These are phyloP conservation scores for Ophiobolus disseminans DNA, from an alignment of 2,329 filamentous ascomycete species.

Conservation along the genomic window DNA sequence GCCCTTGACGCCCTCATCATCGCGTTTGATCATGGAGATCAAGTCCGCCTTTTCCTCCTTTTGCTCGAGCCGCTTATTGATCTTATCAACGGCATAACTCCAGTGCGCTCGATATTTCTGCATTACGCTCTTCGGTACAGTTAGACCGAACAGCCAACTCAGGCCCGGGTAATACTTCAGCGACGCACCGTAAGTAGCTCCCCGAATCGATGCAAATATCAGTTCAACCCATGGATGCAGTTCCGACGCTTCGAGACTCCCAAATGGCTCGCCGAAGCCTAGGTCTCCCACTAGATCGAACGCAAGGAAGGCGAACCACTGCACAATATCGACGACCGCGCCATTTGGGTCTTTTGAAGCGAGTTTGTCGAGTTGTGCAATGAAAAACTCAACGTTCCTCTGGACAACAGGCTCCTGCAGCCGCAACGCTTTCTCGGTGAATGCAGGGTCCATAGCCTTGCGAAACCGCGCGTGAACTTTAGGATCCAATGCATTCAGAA, in stretches of 20 bases:
- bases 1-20: slow-evolving; percentile 6
- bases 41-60: slow-evolving; percentile 13
- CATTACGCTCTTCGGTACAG: slow-evolving; percentile 14
- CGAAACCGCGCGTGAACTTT: not conserved
- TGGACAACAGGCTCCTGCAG: slow-evolving; percentile 3
- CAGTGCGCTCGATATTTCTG: slow-evolving; percentile 6
- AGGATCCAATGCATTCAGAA: not conserved
- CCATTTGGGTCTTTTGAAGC: not conserved
- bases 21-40: slow-evolving; percentile 8
- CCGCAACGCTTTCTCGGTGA: slow-evolving; percentile 1
- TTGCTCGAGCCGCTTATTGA: slow-evolving; percentile 2
- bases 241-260: slow-evolving; percentile 25
- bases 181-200: not conserved
- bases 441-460: not conserved
- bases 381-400: slow-evolving; percentile 1
- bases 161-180: slow-evolving; percentile 9
- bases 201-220: slow-evolving; percentile 2
- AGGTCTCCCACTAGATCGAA: slow-evolving; percentile 34
- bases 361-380: not conserved
- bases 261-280: slow-evolving; percentile 34
- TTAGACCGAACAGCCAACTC: slow-evolving; percentile 4
- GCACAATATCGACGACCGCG: slow-evolving; percentile 22
- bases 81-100: slow-evolving; percentile 9
- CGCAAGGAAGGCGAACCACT: slow-evolving; percentile 30
- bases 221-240: slow-evolving; percentile 9